Evolutionary conservation across 2,329 filamentous ascomycete genomes (phyloP), one percentile per base, ranked within the genome.

Genomic region (Colletotrichum eleusines): DNA sequence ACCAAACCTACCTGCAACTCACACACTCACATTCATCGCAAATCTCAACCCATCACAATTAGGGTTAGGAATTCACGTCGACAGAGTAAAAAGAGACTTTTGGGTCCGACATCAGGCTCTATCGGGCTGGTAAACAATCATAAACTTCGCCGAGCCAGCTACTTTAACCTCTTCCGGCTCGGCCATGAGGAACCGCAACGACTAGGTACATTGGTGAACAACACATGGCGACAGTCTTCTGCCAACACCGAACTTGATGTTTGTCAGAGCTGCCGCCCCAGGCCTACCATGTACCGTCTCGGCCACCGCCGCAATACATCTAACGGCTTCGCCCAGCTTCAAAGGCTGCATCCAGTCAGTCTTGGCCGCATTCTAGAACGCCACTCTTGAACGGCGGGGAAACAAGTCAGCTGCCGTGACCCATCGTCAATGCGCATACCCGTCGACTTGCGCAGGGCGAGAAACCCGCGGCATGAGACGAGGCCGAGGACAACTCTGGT

Each of bases 401-500:
- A 48, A 9, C 26, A 40, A 69, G 54, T 60, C 62, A 50, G 48
- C 9, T 38, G 35, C 35, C 6, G 11, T 6, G 33, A 23, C 62
- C 16, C 35, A 26, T 46, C 23, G 28, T 20, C 20, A 44, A 55
- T 64, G 61, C 38, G 50, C 38, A 35, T 33, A 23, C 38, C 50
- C 23, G 38, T 33, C 38, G 20, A 38, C 53, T 44, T 46, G 28
- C 35, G 23, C 16, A 3, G 38, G 40, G 28, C 23, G 35, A 35
- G 23, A 26, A 38, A 35, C 2, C 16, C 14, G 4, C 51, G 11
- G 50, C 60, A 65, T 65, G 61, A 71, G 58, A 63, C n/a, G 64
- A 54, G 20, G 20, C 44, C 46, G 42, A 26, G 38, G 57, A 38
- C 38, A 46, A 48, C 51, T 46, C n/a, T 48, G 31, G 44, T 38